These are phyloP conservation scores for Volvox carteri DNA, from an alignment of 163 green algal genomes.

Conservation along the genomic window DNA sequence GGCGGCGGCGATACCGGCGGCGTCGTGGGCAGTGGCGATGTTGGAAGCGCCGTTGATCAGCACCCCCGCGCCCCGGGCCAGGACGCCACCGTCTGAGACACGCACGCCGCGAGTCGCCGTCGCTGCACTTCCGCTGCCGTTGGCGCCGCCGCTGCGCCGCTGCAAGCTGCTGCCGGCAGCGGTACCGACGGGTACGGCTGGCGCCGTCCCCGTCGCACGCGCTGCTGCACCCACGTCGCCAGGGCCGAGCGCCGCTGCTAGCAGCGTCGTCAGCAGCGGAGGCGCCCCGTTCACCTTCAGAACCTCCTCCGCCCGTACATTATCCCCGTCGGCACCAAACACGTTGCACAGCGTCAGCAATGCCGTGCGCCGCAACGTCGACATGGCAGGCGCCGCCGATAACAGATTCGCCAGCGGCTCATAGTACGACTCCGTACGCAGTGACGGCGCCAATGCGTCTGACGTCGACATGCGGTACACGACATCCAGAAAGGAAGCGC, in stretches of 20 bases:
- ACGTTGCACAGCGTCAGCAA: conserved; percentile 36
- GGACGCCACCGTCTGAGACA: background rate
- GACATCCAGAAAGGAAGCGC: background rate
- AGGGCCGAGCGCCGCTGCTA: conserved; percentile 20
- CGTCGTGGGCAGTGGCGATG: background rate
- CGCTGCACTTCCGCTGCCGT: background rate
- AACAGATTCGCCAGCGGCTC: background rate
- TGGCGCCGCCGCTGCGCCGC: conserved; percentile 3
- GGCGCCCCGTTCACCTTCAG: background rate
- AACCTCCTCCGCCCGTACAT: conserved; percentile 26
- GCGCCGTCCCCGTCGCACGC: background rate
- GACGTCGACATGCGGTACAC: background rate
- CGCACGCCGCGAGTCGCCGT: background rate
- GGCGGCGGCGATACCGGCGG: background rate
- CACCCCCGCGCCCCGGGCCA: background rate
- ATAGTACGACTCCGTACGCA: conserved; percentile 41
- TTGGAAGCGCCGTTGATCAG: background rate
- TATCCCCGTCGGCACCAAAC: conserved; percentile 3
- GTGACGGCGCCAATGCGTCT: background rate
- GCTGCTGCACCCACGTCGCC: background rate
- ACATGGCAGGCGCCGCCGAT: background rate
- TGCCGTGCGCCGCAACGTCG: background rate
- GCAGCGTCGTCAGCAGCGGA: background rate
- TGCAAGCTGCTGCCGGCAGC: background rate
- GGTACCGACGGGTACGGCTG: background rate